A percentile compares a stretch with the other conserved stretches of the same genome.
phyloP scores from a whole-genome alignment of 1,284 basidiomycete species.

The Phenoliferia sp. region DNA sequence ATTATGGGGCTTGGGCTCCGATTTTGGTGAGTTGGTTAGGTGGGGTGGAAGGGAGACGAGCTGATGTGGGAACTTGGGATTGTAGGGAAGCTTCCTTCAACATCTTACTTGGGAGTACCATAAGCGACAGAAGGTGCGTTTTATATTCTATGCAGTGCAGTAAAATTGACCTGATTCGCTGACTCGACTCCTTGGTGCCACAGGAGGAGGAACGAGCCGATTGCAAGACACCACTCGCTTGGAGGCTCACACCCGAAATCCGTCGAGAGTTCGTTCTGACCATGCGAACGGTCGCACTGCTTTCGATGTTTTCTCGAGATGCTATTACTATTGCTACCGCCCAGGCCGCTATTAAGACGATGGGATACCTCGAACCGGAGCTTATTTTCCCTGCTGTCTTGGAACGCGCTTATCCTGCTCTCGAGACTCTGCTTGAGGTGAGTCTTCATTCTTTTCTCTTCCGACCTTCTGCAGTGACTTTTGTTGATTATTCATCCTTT shows the following conservation, averaged over 20 bases:
- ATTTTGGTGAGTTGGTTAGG: conserved; percentile 48
- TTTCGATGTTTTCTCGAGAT: conserved; percentile 91
- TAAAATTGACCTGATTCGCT: no score
- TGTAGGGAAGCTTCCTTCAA: conserved; percentile 69
- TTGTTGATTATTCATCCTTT: background rate
- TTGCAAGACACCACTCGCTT: conserved; percentile 72
- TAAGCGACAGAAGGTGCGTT: conserved; percentile 58
- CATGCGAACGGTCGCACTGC: conserved; percentile 79
- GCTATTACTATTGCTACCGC: conserved; percentile 48
- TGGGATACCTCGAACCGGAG: conserved; percentile 77
- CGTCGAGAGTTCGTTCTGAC: conserved; percentile 75
- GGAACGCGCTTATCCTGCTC: conserved; percentile 82
- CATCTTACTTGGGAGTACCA: conserved; percentile 78
- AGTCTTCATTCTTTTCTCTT: conserved; percentile 21
- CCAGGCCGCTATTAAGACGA: conserved; percentile 59
- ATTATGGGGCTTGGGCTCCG: conserved; percentile 47
- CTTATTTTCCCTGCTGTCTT: conserved; percentile 88
- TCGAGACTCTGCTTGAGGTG: conserved; percentile 89
- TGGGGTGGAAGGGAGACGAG: background rate
- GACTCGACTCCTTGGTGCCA: no score
- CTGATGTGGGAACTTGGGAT: conserved; percentile 34
- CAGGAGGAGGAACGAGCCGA: conserved; percentile 69
- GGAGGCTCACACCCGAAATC: conserved; percentile 76
- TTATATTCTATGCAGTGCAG: no score
- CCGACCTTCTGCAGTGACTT: background rate